Base-by-base conservation (phyloP, 371 early-diverging fungal species). In the Syncephalastrum sp. region DNA sequence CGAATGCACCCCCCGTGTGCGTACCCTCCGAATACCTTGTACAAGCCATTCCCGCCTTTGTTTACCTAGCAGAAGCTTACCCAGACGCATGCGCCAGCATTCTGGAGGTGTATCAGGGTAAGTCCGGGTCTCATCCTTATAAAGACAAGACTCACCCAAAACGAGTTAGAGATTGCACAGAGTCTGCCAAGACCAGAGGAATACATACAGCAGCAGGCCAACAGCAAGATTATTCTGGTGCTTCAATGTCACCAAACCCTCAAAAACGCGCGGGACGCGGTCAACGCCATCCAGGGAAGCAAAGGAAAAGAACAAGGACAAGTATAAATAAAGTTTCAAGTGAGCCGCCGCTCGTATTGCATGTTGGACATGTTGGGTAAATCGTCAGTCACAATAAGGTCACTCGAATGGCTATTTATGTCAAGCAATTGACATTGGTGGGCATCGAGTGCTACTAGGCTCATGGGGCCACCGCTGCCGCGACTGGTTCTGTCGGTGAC, bases 121-220 rank as follows among this genome's bases (percentile, higher is more conserved):
- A 71, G 50, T 2, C 27, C 52, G 24, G 43, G 15, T 7, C 16
- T n/a, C 8, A 42, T 38, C 42, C 42, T n/a, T 53, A 14, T 14
- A 42, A 23, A 17, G 21, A 48, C 33, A 56, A 16, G 21, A 13
- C 38, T n/a, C 13, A 54, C 50, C n/a, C 14, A 16, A n/a, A 44
- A 56, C 6, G 23, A 42, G 13, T 38, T 25, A 70, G 78, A 70
- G 53, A 78, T 78, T 29, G 59, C 58, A 1, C 59, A 63, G 38
- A 69, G 73, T 14, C 44, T 78, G 41, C 79, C 79, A 27, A 57
- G 68, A 41, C 75, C 75, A 15, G 58, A 61, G 47, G 66, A 67
- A 17, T 72, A 73, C 57, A 67, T 78, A 52, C 73, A 71, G 16
- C 70, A 72, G 60, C 71, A 78, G 60, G 71, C 71, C 13, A 69